A percentile compares a stretch with the other conserved stretches of the same genome.
Evolutionary conservation across 768 basidiomycete species (phyloP).

Genomic region (Mycena vitilis): DNA sequence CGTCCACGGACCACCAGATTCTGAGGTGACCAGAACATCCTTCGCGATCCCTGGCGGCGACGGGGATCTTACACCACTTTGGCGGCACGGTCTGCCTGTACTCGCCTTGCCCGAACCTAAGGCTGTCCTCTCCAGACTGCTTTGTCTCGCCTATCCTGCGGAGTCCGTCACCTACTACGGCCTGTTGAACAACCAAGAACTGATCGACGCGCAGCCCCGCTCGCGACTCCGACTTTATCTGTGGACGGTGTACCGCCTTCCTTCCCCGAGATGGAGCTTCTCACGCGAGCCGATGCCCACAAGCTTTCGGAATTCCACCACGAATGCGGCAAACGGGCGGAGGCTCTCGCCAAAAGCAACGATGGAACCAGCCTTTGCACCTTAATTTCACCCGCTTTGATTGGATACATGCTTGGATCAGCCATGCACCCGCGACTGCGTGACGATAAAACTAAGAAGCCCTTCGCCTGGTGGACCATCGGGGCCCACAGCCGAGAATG

Average conservation of each 20-base stretch:
- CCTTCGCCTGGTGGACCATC: too few species aligned
- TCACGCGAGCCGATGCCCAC: conserved; percentile 3
- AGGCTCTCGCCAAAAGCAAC: too few species aligned
- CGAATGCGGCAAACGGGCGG: too few species aligned
- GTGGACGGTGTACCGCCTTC: too few species aligned
- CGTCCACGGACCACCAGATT: too few species aligned
- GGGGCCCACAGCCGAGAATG: too few species aligned
- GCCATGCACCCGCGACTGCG: too few species aligned
- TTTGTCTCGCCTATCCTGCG: conserved; percentile 7
- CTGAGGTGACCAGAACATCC: too few species aligned
- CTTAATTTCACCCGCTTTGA: too few species aligned
- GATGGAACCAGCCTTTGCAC: too few species aligned
- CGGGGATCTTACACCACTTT: neutral
- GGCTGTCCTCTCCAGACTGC: conserved; percentile 1
- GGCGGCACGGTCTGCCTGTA: neutral
- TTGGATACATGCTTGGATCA: too few species aligned
- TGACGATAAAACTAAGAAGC: too few species aligned
- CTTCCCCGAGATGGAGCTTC: conserved; percentile 18
- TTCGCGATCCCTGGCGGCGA: neutral
- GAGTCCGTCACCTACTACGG: neutral
- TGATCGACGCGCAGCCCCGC: conserved; percentile 1
- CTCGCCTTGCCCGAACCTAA: neutral
- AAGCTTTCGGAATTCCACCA: conserved; percentile 1
- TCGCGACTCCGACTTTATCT: neutral
- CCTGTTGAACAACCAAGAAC: neutral